phyloP scores from a whole-genome alignment of 495 filamentous ascomycete species.

The Paragyromitra xinjiangensis region DNA sequence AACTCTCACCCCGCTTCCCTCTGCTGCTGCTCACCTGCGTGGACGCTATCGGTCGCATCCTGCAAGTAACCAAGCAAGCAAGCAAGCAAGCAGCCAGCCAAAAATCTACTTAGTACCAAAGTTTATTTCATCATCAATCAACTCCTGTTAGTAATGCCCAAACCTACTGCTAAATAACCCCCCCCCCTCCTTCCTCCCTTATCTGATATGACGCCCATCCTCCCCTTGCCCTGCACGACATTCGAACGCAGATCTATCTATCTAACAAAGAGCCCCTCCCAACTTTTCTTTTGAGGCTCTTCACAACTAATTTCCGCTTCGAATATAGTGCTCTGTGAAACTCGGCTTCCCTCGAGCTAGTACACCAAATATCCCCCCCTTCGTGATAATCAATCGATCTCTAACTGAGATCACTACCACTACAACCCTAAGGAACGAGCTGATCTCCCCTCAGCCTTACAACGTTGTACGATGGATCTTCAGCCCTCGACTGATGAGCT shows the following conservation, averaged over 20 bases:
- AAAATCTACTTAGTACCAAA: constrained; percentile 24
- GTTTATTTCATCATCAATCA: constrained; percentile 46
- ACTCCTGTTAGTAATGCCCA: constrained; percentile 46
- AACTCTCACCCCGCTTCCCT: constrained; percentile 17
- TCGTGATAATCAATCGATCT: constrained; percentile 37
- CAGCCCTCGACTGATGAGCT: constrained; percentile 90
- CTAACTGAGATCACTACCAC: constrained; percentile 35
- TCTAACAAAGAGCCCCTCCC: constrained; percentile 6
- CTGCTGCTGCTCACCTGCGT: constrained; percentile 26
- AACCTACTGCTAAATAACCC: constrained; percentile 13
- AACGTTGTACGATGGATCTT: constrained; percentile 68
- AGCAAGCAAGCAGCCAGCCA: constrained; percentile 33
- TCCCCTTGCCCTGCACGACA: constrained; percentile 34
- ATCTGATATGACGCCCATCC: constrained; percentile 32
- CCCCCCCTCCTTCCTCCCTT: constrained; percentile 21
- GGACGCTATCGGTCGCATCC: constrained; percentile 47
- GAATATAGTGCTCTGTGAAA: constrained; percentile 38
- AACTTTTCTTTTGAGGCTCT: constrained; percentile 37
- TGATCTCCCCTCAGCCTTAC: constrained; percentile 28
- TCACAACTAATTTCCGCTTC: constrained; percentile 42
- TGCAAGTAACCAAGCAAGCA: constrained; percentile 43
- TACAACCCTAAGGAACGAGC: constrained; percentile 32
- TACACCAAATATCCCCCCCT: constrained; percentile 25
- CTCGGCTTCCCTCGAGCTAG: constrained; percentile 36
- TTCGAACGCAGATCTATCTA: constrained; percentile 41